phyloP scores from a whole-genome alignment of 176 grass and related monocot species.

The Ananas comosus region DNA sequence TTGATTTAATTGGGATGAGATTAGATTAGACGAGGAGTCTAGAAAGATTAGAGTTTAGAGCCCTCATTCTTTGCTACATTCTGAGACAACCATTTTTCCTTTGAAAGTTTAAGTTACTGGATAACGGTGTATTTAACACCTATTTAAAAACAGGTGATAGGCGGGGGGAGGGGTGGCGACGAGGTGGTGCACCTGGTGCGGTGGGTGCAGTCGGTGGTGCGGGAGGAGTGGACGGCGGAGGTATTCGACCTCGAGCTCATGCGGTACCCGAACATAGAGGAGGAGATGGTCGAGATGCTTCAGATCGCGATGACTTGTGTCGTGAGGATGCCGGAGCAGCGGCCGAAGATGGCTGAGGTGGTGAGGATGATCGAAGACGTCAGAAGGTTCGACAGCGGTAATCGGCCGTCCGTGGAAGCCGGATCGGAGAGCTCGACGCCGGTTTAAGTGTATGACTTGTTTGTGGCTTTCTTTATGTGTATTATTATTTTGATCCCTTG shows the following conservation, averaged over 20 bases:
- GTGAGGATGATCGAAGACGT: slow-evolving; percentile 77
- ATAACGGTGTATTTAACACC: slow-evolving; percentile 16
- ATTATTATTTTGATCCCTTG: too few relatives aligned
- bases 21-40: too few relatives aligned
- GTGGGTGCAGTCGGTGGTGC: slow-evolving; percentile 92
- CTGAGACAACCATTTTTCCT: too few relatives aligned
- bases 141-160: too few relatives aligned
- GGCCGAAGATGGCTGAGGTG: slow-evolving; percentile 76
- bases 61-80: too few relatives aligned
- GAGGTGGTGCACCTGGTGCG: slow-evolving; percentile 89
- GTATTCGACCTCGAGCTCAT: slow-evolving; percentile 85
- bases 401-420: slow-evolving; percentile 38
- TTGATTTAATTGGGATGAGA: too few relatives aligned
- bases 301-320: slow-evolving; percentile 92
- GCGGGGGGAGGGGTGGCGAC: slow-evolving; percentile 32
- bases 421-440: slow-evolving; percentile 15
- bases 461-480: too few relatives aligned
- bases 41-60: too few relatives aligned
- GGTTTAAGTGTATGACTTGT: not conserved
- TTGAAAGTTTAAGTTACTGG: too few relatives aligned
- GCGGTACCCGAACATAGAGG: slow-evolving; percentile 95
- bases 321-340: slow-evolving; percentile 54
- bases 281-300: slow-evolving; percentile 99
- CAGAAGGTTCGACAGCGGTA: slow-evolving; percentile 32
- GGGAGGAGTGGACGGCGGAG: slow-evolving; percentile 95